A percentile compares a stretch with the other conserved stretches of the same genome.
phyloP scores from a whole-genome alignment of 2,329 filamentous ascomycete species.

The Venturia carpophila region DNA sequence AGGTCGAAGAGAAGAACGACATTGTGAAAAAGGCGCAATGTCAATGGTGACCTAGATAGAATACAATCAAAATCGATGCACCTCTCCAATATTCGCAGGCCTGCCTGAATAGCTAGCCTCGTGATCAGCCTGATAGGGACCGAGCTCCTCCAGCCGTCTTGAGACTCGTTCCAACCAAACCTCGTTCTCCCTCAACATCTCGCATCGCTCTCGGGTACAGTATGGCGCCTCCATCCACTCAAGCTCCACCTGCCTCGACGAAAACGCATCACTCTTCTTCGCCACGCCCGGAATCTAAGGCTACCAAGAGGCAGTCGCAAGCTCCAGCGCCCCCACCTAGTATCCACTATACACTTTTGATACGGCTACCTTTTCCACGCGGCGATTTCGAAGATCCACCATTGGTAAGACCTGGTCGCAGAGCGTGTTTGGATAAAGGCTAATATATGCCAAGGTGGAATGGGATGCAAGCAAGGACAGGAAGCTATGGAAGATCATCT shows the following conservation, averaged over 20 bases:
- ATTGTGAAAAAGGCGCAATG: not conserved
- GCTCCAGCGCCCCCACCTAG: slow-evolving; percentile 16
- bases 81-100: not conserved
- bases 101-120: not conserved
- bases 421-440: not conserved
- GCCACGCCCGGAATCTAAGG: slow-evolving; percentile 11
- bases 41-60: not conserved
- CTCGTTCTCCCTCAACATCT: not conserved
- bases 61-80: not conserved
- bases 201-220: not conserved
- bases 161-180: not conserved
- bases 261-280: slow-evolving; percentile 5
- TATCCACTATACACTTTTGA: slow-evolving; percentile 61
- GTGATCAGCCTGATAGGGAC: slow-evolving; percentile 12
- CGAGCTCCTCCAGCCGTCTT: not conserved
- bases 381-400: slow-evolving; percentile 86
- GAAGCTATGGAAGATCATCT: slow-evolving; percentile 82
- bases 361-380: slow-evolving; percentile 81
- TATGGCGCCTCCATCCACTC: slow-evolving; percentile 6
- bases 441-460: slow-evolving; percentile 53
- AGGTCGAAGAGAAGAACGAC: not conserved
- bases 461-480: slow-evolving; percentile 87
- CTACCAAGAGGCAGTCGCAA: slow-evolving; percentile 10
- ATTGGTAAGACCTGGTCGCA: slow-evolving; percentile 49
- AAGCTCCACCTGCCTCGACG: not conserved